Conservation (phyloP, 208 protist species). For the Acanthamoeba castellanii region DNA sequence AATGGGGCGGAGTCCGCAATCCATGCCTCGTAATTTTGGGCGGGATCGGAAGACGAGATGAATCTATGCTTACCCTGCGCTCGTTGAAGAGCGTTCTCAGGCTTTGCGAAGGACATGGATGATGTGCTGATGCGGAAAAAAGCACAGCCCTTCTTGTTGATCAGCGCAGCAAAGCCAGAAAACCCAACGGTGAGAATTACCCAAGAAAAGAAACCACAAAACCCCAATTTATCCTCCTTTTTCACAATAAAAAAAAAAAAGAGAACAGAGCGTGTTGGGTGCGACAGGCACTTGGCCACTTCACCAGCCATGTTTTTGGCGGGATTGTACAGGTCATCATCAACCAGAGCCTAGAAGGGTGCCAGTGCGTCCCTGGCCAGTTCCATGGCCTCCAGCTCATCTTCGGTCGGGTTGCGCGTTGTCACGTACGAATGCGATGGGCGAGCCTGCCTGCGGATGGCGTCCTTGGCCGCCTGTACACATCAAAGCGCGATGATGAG, state of each 20-base stretch:
- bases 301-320: not conserved
- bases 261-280: not conserved
- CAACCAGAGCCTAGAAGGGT: not conserved
- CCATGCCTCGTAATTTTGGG: not conserved
- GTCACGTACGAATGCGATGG: constrained; percentile 1
- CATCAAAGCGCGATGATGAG: not conserved
- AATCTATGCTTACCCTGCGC: constrained; percentile 65
- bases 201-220: not conserved
- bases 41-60: not conserved
- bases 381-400: constrained; percentile 4
- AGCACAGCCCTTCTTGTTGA: not conserved
- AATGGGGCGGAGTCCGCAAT: not conserved
- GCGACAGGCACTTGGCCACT: no score
- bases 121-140: not conserved
- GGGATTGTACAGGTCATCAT: not conserved
- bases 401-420: constrained; percentile 3
- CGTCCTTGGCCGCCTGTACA: not conserved
- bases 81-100: constrained; percentile 74
- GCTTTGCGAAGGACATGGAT: constrained; percentile 64
- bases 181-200: not conserved
- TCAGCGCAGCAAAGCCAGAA: not conserved
- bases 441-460: constrained; percentile 10
- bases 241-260: not conserved
- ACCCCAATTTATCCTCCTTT: not conserved
- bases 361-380: not conserved